A percentile compares a stretch with the other conserved stretches of the same genome.
Evolutionary conservation across 2,329 filamentous ascomycete species (phyloP).

Genomic region (Mycosphaerella arachidis): DNA sequence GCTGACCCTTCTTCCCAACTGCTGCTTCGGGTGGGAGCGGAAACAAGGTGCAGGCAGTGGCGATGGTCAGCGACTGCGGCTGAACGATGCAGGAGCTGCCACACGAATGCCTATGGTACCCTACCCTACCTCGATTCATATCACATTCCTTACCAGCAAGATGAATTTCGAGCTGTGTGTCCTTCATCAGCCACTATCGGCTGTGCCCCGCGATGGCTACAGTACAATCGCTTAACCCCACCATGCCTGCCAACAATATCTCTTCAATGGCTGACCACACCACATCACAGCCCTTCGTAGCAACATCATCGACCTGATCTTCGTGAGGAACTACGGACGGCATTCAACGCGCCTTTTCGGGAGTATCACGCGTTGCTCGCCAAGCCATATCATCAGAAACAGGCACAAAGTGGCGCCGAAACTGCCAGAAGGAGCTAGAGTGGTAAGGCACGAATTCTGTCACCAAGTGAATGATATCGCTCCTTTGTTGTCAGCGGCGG

Average conservation of each 20-base stretch:
- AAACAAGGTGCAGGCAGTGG: no score
- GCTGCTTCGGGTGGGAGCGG: no score
- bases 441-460: background rate
- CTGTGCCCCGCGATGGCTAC: background rate
- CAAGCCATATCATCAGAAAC: background rate
- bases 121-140: background rate
- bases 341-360: background rate
- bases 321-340: background rate
- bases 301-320: background rate
- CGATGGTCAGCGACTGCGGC: background rate
- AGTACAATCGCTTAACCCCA: background rate
- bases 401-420: slow-evolving; percentile 12
- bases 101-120: background rate
- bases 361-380: background rate
- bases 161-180: background rate
- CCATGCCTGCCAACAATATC: background rate
- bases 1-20: background rate
- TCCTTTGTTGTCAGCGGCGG: background rate
- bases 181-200: background rate
- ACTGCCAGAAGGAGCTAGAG: slow-evolving; percentile 18
- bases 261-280: background rate
- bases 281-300: background rate
- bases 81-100: background rate
- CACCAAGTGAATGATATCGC: slow-evolving; percentile 5
- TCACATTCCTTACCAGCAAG: background rate